phyloP scores from a whole-genome alignment of 2,329 filamentous ascomycete genomes.

The Whalleya microplaca region DNA sequence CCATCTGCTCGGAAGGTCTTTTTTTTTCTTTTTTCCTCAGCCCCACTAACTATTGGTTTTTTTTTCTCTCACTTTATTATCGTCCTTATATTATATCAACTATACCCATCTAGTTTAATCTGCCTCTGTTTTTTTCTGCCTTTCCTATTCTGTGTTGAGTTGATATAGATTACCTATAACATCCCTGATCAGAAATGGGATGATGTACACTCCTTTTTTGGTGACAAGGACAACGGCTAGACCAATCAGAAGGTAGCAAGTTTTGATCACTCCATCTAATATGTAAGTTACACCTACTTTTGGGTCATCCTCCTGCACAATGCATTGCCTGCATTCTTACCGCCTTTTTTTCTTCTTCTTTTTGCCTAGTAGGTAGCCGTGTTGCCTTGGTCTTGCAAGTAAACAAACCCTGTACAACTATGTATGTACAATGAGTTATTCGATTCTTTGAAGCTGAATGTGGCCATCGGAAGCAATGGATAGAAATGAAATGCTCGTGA shows the following conservation, averaged over 20 bases:
- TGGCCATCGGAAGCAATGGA: slow-evolving; percentile 9
- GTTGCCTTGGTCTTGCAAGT: slow-evolving; percentile 16
- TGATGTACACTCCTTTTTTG: slow-evolving; percentile 7
- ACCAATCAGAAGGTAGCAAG: not conserved
- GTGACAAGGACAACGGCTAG: not conserved
- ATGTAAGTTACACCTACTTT: slow-evolving; percentile 13
- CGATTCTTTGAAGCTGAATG: not conserved
- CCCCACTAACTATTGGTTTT: not conserved
- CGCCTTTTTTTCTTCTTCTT: slow-evolving; percentile 20
- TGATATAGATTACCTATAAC: not conserved
- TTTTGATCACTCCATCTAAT: slow-evolving; percentile 3
- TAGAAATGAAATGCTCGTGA: slow-evolving; percentile 1
- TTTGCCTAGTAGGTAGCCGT: slow-evolving; percentile 6
- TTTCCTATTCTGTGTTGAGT: no score
- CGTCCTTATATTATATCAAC: no score
- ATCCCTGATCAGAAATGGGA: slow-evolving; percentile 2
- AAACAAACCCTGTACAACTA: slow-evolving; percentile 27
- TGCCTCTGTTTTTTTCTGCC: not conserved
- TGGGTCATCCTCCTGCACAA: slow-evolving; percentile 25
- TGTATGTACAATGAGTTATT: slow-evolving; percentile 16
- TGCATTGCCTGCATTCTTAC: slow-evolving; percentile 30
- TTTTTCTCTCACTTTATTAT: no score
- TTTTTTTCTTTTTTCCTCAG: not conserved
- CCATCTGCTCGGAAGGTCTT: not conserved
- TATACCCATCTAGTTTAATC: no score